Evolutionary conservation across 1,284 basidiomycete genomes (phyloP).

Genomic region (Termitomyces sp.): DNA sequence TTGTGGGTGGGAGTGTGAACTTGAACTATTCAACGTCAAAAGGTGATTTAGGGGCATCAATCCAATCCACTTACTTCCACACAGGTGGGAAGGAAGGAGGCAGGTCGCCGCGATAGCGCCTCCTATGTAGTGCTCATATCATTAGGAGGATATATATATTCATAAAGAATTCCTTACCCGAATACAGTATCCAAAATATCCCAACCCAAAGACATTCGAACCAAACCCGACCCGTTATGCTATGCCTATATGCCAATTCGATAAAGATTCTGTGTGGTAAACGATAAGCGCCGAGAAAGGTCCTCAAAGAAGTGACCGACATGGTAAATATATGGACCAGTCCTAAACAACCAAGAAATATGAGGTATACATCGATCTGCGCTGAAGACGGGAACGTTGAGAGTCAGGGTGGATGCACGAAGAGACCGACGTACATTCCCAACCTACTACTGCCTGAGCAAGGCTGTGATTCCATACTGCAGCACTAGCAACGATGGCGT

Average conservation of each 20-base stretch:
- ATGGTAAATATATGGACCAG: constrained; percentile 54
- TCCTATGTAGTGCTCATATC: constrained; percentile 25
- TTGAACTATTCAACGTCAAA: constrained; percentile 13
- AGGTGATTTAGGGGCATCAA: not conserved
- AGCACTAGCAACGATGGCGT: constrained; percentile 58
- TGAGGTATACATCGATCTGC: constrained; percentile 55
- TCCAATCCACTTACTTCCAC: constrained; percentile 20
- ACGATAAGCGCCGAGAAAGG: not conserved
- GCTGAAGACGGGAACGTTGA: constrained; percentile 23
- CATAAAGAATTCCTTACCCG: constrained; percentile 41
- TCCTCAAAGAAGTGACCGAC: constrained; percentile 33
- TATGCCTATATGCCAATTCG: constrained; percentile 49
- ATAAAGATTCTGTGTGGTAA: constrained; percentile 45
- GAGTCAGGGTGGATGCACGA: not conserved
- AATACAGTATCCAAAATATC: constrained; percentile 51
- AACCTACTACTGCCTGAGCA: constrained; percentile 27
- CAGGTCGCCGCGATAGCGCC: constrained; percentile 43
- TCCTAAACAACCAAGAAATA: constrained; percentile 55
- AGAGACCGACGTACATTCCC: constrained; percentile 28
- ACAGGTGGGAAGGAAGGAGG: constrained; percentile 30
- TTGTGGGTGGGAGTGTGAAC: constrained; percentile 16
- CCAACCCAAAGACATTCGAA: constrained; percentile 64
- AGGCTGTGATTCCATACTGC: constrained; percentile 68
- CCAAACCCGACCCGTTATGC: constrained; percentile 59
- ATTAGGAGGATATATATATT: not conserved